Evolutionary conservation across 805 yeast species (phyloP).

Genomic region (Myxozyma lipomycoides): DNA sequence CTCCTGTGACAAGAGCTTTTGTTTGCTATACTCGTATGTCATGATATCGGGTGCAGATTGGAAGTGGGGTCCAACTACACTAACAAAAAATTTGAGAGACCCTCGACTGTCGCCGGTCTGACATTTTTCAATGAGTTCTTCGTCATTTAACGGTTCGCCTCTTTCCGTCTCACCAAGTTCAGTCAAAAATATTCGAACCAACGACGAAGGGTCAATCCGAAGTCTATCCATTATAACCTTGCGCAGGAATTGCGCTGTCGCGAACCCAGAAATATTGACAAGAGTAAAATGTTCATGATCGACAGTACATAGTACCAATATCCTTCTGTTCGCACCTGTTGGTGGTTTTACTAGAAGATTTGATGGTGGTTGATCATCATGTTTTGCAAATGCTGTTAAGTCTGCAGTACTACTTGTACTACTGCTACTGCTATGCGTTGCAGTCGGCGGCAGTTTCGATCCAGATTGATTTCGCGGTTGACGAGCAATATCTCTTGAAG

Average conservation of each 20-base stretch:
- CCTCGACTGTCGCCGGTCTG: constrained; percentile 22
- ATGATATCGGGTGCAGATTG: constrained; percentile 13
- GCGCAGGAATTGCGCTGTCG: constrained; percentile 66
- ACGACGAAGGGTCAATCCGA: constrained; percentile 33
- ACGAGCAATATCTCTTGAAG: background rate
- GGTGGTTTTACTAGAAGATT: background rate
- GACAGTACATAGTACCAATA: constrained; percentile 52
- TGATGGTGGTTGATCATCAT: background rate
- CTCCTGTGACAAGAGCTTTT: background rate
- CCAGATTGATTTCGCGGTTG: background rate
- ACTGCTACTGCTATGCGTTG: background rate
- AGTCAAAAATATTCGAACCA: constrained; percentile 1
- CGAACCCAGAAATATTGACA: constrained; percentile 44
- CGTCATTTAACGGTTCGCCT: constrained; percentile 26
- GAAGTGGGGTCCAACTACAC: constrained; percentile 4
- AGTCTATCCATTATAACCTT: constrained; percentile 35
- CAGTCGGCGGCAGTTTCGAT: background rate
- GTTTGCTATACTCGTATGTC: background rate
- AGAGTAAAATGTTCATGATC: constrained; percentile 58
- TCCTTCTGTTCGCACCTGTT: constrained; percentile 1
- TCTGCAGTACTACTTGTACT: background rate
- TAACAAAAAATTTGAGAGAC: constrained; percentile 28
- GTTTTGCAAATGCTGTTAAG: background rate
- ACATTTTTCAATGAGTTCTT: constrained; percentile 15
- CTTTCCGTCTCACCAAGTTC: constrained; percentile 23